These are phyloP conservation scores for Lecanicillium sp. DNA, from an alignment of 2,329 filamentous ascomycete species.

Conservation along the genomic window DNA sequence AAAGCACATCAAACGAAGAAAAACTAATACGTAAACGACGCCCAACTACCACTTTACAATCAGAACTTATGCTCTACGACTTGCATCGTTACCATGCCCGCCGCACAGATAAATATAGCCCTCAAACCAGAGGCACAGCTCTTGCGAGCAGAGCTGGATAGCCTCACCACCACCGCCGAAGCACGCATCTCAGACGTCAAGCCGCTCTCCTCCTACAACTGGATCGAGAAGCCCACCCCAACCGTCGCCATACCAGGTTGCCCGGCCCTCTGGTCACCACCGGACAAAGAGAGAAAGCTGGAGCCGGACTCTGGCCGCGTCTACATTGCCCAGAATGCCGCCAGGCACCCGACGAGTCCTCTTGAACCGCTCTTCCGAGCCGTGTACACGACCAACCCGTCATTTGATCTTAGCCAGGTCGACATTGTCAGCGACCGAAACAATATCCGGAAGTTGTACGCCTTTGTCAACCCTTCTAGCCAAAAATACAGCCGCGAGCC, in stretches of 20 bases:
- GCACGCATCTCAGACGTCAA: constrained; percentile 28
- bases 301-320: constrained; percentile 29
- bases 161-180: constrained; percentile 8
- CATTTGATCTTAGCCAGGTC: constrained; percentile 26
- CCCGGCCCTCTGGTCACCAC: constrained; percentile 28
- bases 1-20: no score
- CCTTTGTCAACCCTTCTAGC: constrained; percentile 27
- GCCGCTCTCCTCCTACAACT: constrained; percentile 41
- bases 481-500: constrained; percentile 17
- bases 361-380: constrained; percentile 40
- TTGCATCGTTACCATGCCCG: no score
- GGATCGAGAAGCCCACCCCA: constrained; percentile 31
- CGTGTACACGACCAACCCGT: constrained; percentile 27
- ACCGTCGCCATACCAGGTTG: constrained; percentile 38
- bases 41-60: no score
- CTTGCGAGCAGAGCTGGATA: constrained; percentile 13
- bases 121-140: no score
- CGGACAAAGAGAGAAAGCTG: constrained; percentile 15
- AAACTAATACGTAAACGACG: no score
- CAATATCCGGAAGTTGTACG: constrained; percentile 40
- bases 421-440: constrained; percentile 39
- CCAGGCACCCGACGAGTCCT: constrained; percentile 32
- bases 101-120: no score
- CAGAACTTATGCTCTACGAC: no score
- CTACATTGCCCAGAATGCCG: constrained; percentile 38